Percentiles rank a stretch among this genome's conserved stretches.
Conservation (phyloP, 192 early-diverging fungal species). For the Coemansia sp. region DNA sequence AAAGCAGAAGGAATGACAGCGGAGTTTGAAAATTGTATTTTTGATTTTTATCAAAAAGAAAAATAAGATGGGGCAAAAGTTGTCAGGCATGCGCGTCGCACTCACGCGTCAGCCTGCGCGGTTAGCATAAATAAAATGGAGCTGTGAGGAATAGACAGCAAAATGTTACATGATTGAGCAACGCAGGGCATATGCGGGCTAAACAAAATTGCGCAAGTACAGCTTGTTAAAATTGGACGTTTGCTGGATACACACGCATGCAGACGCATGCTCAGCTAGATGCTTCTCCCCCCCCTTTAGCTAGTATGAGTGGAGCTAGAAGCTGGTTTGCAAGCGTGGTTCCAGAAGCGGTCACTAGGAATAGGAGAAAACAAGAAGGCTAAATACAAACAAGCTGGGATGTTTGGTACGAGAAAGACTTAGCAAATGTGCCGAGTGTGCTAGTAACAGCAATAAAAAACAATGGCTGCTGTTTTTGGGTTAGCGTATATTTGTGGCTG, state of each 20-base stretch:
- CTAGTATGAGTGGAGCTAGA: neutral
- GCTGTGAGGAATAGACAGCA: neutral
- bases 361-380: neutral
- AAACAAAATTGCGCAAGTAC: neutral
- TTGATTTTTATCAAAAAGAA: neutral
- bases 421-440: too few relatives aligned
- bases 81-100: neutral
- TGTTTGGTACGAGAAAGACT: neutral
- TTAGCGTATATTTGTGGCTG: neutral
- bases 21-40: conserved; percentile 8
- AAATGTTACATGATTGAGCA: conserved; percentile 8
- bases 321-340: neutral
- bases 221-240: neutral
- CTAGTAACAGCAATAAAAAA: neutral
- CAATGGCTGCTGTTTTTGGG: neutral
- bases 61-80: neutral
- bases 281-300: neutral
- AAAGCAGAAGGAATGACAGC: neutral
- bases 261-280: neutral
- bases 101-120: neutral
- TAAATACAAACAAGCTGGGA: neutral
- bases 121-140: neutral
- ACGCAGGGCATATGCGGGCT: conserved; percentile 12
- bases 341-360: neutral
- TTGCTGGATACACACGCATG: conserved; percentile 5